Base-by-base conservation (phyloP, 768 basidiomycete species). In the Auricularia auricula-judae region DNA sequence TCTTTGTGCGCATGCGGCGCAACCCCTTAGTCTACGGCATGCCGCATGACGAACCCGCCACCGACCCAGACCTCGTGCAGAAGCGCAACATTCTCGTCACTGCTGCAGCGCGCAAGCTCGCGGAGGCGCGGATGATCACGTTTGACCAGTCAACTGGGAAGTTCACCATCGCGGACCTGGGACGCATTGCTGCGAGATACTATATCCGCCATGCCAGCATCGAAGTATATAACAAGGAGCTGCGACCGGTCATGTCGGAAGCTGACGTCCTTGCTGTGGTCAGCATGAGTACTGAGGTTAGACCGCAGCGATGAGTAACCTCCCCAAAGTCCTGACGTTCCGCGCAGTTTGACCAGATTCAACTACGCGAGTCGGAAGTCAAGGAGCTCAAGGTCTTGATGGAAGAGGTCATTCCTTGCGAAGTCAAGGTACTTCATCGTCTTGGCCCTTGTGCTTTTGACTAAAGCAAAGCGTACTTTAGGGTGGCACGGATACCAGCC, bases 121-220 rank as follows among this genome's bases (percentile, higher is more conserved):
- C 84, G 29, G 78, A 83, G 35, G 80, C 85, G 12, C 80, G 82
- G 47, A 99, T 99, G 97, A 87, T 98, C 62, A 79, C 83, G 56
- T 90, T 86, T 70, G 86, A 93, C 70, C 72, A 76, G 42, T 72
- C 72, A 0, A 80, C 77, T 3, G 84, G 83, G 12, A 75, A 80
- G 2, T 86, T 97, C 64, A 76, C 80, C 2, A 84, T 88, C 68
- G 92, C 89, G n/a, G 95, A 97, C 67, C 75, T 96, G 2, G 97
- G 97, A n/a, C 80, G 93, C 67, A 95, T 98, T 69, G 94, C 97
- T 0, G 93, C 96, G 3, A 95, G 90, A 75, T 99, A 97, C 74
- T 99, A 98, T 75, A 89, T 99, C 71, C 84, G 89, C 21, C 77
- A 92, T 72, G 76, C 83, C 54, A 93, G 91, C 3, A 86, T 98